Percentiles rank a stretch among this genome's conserved stretches.
phyloP scores from a whole-genome alignment of 2,329 filamentous ascomycete species.

The Penicillium expansum region DNA sequence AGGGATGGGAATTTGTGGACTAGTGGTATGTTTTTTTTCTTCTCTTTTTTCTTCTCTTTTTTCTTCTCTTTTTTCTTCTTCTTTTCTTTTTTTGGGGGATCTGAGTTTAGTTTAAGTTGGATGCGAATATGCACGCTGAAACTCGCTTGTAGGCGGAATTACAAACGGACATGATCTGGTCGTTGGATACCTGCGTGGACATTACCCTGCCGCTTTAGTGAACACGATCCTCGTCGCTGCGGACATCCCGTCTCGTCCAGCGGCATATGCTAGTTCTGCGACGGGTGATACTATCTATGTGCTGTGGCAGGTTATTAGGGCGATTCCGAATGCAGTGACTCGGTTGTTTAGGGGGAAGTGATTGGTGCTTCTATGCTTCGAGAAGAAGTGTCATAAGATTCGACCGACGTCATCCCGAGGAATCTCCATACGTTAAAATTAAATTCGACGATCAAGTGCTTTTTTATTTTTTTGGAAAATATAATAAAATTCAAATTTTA shows the following conservation, averaged over 20 bases:
- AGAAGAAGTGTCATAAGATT: neutral
- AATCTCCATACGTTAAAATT: neutral
- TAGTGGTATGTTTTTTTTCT: slow-evolving; percentile 16
- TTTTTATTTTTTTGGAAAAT: neutral
- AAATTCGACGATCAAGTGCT: neutral
- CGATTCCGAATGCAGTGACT: slow-evolving; percentile 13
- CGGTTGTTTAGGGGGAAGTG: neutral
- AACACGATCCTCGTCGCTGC: slow-evolving; percentile 36
- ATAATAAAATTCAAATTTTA: no score
- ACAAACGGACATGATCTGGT: slow-evolving; percentile 30
- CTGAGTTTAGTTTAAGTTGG: neutral
- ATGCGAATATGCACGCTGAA: neutral
- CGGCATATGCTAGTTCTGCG: slow-evolving; percentile 25
- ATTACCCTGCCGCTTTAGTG: slow-evolving; percentile 26
- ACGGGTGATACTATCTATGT: slow-evolving; percentile 13
- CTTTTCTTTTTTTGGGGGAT: no score
- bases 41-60: neutral
- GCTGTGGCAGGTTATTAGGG: slow-evolving; percentile 19
- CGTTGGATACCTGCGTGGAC: slow-evolving; percentile 20
- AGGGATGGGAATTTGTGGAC: slow-evolving; percentile 29
- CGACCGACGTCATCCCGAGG: slow-evolving; percentile 9
- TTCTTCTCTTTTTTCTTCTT: neutral
- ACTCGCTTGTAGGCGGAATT: slow-evolving; percentile 19
- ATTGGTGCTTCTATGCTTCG: neutral
- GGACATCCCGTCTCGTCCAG: slow-evolving; percentile 29